These are phyloP conservation scores for Dissophora ornata DNA, from an alignment of 192 early-diverging fungal genomes.

Conservation along the genomic window DNA sequence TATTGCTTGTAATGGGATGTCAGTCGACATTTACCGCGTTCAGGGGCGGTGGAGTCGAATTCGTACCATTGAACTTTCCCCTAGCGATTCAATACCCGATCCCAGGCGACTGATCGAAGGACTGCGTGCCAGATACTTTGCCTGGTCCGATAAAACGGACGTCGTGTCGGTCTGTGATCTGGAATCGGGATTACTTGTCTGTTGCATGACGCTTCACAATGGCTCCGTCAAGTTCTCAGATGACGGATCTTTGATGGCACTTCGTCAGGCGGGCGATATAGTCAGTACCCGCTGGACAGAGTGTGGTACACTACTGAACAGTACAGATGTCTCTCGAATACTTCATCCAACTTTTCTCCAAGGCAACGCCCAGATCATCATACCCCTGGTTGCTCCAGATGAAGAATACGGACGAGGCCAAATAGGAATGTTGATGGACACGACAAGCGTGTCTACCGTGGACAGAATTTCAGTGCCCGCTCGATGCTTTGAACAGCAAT, in stretches of 20 bases:
- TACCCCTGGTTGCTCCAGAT: background rate
- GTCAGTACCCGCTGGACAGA: background rate
- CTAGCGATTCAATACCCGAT: background rate
- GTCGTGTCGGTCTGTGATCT: conserved; percentile 6
- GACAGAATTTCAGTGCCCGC: background rate
- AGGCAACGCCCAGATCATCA: background rate
- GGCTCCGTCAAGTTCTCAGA: background rate
- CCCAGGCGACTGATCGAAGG: background rate
- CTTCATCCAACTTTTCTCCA: background rate
- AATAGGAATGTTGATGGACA: background rate
- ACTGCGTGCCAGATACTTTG: background rate
- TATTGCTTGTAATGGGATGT: background rate
- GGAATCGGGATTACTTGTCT: background rate
- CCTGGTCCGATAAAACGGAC: background rate
- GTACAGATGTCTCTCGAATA: no score
- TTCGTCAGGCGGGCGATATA: background rate
- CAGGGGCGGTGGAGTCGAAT: conserved; percentile 2
- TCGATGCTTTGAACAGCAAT: background rate
- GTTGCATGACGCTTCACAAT: background rate
- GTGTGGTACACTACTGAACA: no score
- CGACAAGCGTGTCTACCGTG: background rate
- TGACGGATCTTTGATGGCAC: conserved; percentile 1
- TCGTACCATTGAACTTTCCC: background rate
- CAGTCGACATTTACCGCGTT: conserved; percentile 5
- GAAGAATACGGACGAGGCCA: background rate